Base-by-base conservation (phyloP, 2,329 filamentous ascomycete species). In the Ampelomyces quisqualis region DNA sequence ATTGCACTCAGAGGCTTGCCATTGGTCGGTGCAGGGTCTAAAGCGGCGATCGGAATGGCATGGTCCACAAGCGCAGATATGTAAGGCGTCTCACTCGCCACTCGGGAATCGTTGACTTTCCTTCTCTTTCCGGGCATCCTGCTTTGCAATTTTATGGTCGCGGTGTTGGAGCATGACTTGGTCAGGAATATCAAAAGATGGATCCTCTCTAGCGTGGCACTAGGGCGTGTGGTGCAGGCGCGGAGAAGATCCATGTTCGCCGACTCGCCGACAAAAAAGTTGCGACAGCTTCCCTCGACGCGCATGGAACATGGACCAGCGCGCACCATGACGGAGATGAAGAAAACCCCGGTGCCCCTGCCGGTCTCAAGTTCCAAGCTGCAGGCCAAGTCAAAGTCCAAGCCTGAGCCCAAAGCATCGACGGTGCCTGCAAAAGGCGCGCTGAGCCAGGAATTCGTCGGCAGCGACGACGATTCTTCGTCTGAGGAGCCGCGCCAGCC, bases 371-470 rank as follows among this genome's bases (percentile, higher is more conserved):
- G n/a, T n/a, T n/a, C n/a, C n/a, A n/a, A n/a, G n/a, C n/a, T n/a
- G n/a, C n/a, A n/a, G n/a, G n/a, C n/a, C n/a, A n/a, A n/a, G 26
- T 14, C 7, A 11, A 28, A 28, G 26, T 11, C 55, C 17, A 63
- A 55, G 28, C 36, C 55, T 7, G 65, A 65, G 29, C 42, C 45
- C 6, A 61, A 64, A 43, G 24, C 47, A 3, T 49, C 49, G 22
- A 27, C 27, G 14, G 44, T 45, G 10, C 44, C 51, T 29, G 44
- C 57, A 30, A 64, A 60, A 51, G 24, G 50, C 26, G 41, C 45
- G 35, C 49, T 67, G 52, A 70, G 67, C 51, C 52, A 61, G 38
- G 68, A 71, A 54, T 55, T 63, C 13, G 44, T 70, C 9, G 51
- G 48, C 13, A 60, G 58, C 38, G 62, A 62, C 43, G 62, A 65